Conservation (phyloP, 192 early-diverging fungal species). For the Coemansia sp. region DNA sequence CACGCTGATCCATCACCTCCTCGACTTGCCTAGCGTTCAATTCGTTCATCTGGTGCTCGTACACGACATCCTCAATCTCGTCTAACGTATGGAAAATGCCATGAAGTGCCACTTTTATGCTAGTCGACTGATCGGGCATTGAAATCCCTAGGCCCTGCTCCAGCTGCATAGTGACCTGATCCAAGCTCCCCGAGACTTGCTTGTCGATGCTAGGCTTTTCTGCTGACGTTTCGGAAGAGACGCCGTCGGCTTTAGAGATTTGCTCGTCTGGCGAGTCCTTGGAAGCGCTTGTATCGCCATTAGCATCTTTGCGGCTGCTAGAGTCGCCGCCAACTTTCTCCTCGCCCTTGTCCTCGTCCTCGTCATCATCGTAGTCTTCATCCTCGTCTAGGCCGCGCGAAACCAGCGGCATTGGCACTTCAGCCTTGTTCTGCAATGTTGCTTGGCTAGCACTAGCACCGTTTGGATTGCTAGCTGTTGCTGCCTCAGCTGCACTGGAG, state of each 20-base stretch:
- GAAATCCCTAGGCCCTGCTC: slow-evolving; percentile 5
- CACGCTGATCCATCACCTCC: slow-evolving; percentile 25
- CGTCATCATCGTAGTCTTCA: slow-evolving; percentile 53
- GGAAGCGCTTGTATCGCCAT: neutral
- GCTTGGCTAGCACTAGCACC: neutral
- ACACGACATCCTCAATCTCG: slow-evolving; percentile 35
- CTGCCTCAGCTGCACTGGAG: neutral
- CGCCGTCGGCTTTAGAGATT: neutral
- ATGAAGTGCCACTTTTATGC: slow-evolving; percentile 12
- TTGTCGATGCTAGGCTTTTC: neutral
- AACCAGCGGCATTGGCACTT: slow-evolving; percentile 4
- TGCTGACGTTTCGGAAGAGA: neutral
- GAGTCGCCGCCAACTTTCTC: neutral
- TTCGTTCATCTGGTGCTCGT: slow-evolving; percentile 35
- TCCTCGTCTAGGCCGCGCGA: slow-evolving; percentile 44
- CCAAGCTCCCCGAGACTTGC: neutral
- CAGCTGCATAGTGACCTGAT: slow-evolving; percentile 2
- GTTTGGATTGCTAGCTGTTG: too few relatives aligned
- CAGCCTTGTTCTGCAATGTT: neutral
- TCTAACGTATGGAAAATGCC: slow-evolving; percentile 49
- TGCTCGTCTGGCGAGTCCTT: neutral
- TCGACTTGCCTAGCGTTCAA: slow-evolving; percentile 25
- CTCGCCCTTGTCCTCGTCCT: slow-evolving; percentile 11
- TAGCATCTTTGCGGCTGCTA: slow-evolving; percentile 12
- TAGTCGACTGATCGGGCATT: neutral